Percentiles rank a stretch among this genome's conserved stretches.
phyloP scores from a whole-genome alignment of 257 asterid species.

The Coffea eugenioides region DNA sequence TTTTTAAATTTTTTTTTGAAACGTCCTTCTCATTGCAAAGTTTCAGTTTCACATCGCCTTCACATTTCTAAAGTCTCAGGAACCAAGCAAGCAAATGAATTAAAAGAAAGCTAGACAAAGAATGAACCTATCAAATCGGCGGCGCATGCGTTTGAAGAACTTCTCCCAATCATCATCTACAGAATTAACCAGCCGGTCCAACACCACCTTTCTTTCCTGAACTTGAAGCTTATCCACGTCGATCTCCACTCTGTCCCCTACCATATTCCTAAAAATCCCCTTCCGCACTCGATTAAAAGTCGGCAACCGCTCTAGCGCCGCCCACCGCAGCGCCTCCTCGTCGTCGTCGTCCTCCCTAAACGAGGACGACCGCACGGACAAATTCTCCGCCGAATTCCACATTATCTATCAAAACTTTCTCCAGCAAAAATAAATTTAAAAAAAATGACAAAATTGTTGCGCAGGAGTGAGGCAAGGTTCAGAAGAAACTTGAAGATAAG shows the following conservation, averaged over 20 bases:
- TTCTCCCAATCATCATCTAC: constrained; percentile 84
- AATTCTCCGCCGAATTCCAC: constrained; percentile 92
- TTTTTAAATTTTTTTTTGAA: not conserved
- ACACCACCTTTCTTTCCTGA: constrained; percentile 55
- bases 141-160: constrained; percentile 74
- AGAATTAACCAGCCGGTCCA: constrained; percentile 68
- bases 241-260: constrained; percentile 72
- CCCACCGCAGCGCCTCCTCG: constrained; percentile 97
- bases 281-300: constrained; percentile 77
- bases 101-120: not conserved
- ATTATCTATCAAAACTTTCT: constrained; percentile 14
- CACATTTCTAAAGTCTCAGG: not conserved
- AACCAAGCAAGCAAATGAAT: not conserved
- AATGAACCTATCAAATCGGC: constrained; percentile 65
- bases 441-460: not conserved
- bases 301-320: constrained; percentile 94
- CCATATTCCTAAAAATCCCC: constrained; percentile 70
- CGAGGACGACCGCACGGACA: constrained; percentile 80
- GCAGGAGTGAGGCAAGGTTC: too few relatives aligned
- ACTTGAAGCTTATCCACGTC: constrained; percentile 59
- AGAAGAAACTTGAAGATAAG: constrained; percentile 16
- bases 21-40: not conserved
- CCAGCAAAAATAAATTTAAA: not conserved
- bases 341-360: constrained; percentile 88
- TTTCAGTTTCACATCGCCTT: not conserved